Evolutionary conservation across 2,329 filamentous ascomycete species (phyloP).

Genomic region (Sporothrix mexicana): DNA sequence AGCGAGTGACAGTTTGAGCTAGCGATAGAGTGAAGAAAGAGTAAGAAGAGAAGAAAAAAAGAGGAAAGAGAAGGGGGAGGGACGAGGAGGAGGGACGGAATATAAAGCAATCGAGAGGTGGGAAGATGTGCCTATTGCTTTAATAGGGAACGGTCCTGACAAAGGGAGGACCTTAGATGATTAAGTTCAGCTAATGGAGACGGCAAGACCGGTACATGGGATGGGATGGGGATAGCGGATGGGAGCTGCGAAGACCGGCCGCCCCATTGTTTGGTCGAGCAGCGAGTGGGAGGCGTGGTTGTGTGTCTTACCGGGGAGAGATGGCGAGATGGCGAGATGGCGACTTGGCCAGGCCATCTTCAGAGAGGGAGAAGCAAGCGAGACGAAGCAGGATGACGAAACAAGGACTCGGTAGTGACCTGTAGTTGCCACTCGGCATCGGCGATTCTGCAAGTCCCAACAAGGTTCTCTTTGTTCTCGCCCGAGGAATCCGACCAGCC

Average conservation of each 20-base stretch:
- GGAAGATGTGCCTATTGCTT: background rate
- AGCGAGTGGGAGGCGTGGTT: constrained; percentile 11
- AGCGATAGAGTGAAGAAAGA: background rate
- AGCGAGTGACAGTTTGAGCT: constrained; percentile 27
- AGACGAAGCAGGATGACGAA: constrained; percentile 19
- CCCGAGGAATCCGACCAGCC: constrained; percentile 16
- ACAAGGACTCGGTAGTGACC: constrained; percentile 12
- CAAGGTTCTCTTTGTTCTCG: background rate
- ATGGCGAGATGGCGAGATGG: constrained; percentile 4
- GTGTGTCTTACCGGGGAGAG: background rate
- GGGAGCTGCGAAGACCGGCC: constrained; percentile 5
- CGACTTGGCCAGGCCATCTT: no score
- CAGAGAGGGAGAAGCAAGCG: background rate
- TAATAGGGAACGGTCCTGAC: constrained; percentile 22
- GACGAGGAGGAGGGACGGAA: background rate
- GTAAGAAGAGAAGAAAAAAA: background rate
- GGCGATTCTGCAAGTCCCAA: background rate
- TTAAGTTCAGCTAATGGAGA: constrained; percentile 19
- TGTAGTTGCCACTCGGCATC: background rate
- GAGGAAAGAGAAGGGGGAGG: background rate
- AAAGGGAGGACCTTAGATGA: constrained; percentile 23
- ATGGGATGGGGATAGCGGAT: background rate
- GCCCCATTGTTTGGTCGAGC: background rate
- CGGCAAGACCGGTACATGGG: constrained; percentile 23
- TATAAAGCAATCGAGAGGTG: background rate